Base-by-base conservation (phyloP, 257 asterid genomes). In the Forsythia viridissima region DNA sequence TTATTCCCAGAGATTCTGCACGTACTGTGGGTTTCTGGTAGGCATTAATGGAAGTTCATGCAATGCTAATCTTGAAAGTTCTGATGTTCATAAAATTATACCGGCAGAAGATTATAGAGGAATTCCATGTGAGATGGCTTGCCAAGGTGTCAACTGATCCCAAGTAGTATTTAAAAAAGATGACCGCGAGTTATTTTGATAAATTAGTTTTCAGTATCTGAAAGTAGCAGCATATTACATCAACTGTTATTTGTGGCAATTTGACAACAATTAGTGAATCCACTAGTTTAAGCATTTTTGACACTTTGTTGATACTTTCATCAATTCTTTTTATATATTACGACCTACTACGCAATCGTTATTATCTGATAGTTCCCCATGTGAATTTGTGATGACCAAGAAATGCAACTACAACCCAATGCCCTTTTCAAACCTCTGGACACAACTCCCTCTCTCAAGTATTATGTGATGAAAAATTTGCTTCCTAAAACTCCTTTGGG, bases 41-140 rank as follows among this genome's bases (percentile, higher is more conserved):
- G 16, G 24, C n/a, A 34, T 73, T 36, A 55, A 68, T 34, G 12
- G 39, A 41, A 40, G 36, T 63, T 6, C 24, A 4, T 42, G 40
- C 39, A 61, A 39, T 37, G 9, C 59, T 61, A 18, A 18, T 7
- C 70, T 40, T 16, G 46, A 39, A 51, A 36, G 11, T 36, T 48
- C 42, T 12, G 38, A 43, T 57, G 37, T 39, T 67, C 41, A 12
- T 20, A 15, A 44, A 40, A 46, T 41, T 11, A 7, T 43, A 59
- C 76, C 55, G 68, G 12, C 76, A 51, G 41, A 16, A 57, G 74
- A 75, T 52, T 42, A 51, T 75, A 73, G 30, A 63, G 67, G 73
- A 72, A 76, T 37, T 67, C 21, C 3, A 52, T 75, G 52, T 75
- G 57, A 30, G n/a, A 40, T 70, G 65, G 74, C 70, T 61, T 72